Conservation (phyloP, 1,139 yeast genomes). For the Suhomyces kunorum region DNA sequence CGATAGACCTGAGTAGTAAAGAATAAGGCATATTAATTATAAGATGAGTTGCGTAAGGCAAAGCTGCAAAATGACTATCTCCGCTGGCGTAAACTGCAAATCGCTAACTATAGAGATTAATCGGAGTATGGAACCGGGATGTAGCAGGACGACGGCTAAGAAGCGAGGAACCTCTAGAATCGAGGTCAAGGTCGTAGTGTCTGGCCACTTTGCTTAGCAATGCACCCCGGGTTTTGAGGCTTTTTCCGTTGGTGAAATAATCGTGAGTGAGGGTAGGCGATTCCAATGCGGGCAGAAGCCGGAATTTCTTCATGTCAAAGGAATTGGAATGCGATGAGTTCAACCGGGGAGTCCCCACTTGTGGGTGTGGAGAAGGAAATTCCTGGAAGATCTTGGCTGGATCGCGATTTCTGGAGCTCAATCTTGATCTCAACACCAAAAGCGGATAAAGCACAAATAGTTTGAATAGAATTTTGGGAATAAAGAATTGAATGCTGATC, state of each 20-base stretch:
- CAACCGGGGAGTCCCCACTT: background rate
- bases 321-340: background rate
- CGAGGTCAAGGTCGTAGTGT: constrained; percentile 15
- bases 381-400: constrained; percentile 3
- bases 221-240: constrained; percentile 15
- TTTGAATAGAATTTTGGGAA: constrained; percentile 23
- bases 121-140: constrained; percentile 4
- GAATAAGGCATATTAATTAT: background rate
- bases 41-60: background rate
- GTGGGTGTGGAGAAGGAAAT: background rate
- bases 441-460: constrained; percentile 21
- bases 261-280: constrained; percentile 4
- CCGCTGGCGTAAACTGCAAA: constrained; percentile 2
- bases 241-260: constrained; percentile 12
- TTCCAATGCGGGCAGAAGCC: constrained; percentile 8
- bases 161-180: background rate
- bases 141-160: background rate
- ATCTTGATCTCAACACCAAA: constrained; percentile 9
- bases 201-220: constrained; percentile 18
- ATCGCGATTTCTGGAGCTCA: constrained; percentile 1
- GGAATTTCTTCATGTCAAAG: constrained; percentile 15
- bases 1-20: background rate
- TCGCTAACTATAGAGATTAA: constrained; percentile 1
- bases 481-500: constrained; percentile 19
- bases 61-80: constrained; percentile 2